Base-by-base conservation (phyloP, 2,329 filamentous ascomycete species). In the Fusarium irregulare region DNA sequence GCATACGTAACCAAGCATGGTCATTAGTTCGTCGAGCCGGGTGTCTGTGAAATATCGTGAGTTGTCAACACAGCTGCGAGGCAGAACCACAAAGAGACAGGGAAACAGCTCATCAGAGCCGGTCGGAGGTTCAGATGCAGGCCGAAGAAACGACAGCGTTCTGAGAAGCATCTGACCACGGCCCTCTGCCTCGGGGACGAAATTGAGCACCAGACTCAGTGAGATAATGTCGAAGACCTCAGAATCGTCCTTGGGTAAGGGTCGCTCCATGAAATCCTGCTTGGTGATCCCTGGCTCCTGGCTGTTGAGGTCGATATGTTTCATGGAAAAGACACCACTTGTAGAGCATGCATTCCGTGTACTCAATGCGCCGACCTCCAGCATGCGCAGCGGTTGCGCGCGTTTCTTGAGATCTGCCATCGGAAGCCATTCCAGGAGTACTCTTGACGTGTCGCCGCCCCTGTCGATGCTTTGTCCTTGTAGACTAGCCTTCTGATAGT, bases 261-360 rank as follows among this genome's bases (percentile, higher is more conserved):
- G 92, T 27, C 94, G 87, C 72, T 93, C 83, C 94, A 99, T 97
- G 76, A 99, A 98, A 79, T 99, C 93, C 77, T 98, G 93, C 79
- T 97, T 89, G 60, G 90, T 78, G 71, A 99, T 99, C 1, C 89
- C 90, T 2, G 91, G 85, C 48, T 90, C 91, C 76, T 97, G 93
- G 64, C 94, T 96, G 80, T 97, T 92, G 59, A 99, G 83, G 77
- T 99, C 96, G 78, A 99, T 98, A 69, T 94, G 88, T 66, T 90
- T 87, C 74, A 97, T 89, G 37, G 92, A 84, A 73, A 98, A 92
- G 45, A 87, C 77, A 9, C 85, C 85, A 66, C 91, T 92, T 64
- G 84, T 88, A 1, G 94, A 95, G 79, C 94, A 97, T 16, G 91
- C 92, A 78, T 99, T 99, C 41, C 87, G 86, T 4, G 90, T 92